Base-by-base conservation (phyloP, 495 filamentous ascomycete genomes). In the Penicillium malachiteum region DNA sequence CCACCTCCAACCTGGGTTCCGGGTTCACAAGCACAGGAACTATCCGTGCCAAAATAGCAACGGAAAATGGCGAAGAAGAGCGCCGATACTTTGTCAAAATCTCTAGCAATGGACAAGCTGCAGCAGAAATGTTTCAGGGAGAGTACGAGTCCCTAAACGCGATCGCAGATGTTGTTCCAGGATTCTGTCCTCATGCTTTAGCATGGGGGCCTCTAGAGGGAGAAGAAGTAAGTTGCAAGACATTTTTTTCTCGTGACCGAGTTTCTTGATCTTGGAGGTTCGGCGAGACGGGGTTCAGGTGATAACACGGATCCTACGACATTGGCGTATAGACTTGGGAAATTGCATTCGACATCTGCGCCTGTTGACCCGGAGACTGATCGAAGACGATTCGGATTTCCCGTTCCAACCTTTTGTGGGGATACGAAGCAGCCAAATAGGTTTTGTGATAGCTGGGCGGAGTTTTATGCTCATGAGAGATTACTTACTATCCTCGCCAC, bases 121-220 rank as follows among this genome's bases (percentile, higher is more conserved):
- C 89, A 17, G 79, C 82, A 52, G 66, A 85, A 37, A 96, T 96
- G 90, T 96, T 96, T 66, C 76, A 74, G 75, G 90, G 92, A 33
- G 92, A 97, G 75, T 87, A 89, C 70, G 80, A 81, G 46, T 94
- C 89, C 14, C 83, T 96, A 49, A 91, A 91, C 65, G 88, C 90
- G 31, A 86, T 96, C 67, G 83, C 89, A 63, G 51, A 70, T 54
- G 74, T 78, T 14, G 85, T 91, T 0, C 88, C 91, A 14, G 82
- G 78, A 33, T 80, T 97, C 52, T 92, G 87, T 64, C 90, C 92
- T 0, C 72, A 76, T 48, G 85, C 87, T 14, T 77, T 89, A 65
- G 87, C 87, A 42, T 83, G 87, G 64, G 91, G 93, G 17, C 51
- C 74, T 6, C 75, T 91, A 12, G 65, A 73, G 30, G 74, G 81